Conservation (phyloP, 352 stramenopile species). For the Globisporangium spinosum region DNA sequence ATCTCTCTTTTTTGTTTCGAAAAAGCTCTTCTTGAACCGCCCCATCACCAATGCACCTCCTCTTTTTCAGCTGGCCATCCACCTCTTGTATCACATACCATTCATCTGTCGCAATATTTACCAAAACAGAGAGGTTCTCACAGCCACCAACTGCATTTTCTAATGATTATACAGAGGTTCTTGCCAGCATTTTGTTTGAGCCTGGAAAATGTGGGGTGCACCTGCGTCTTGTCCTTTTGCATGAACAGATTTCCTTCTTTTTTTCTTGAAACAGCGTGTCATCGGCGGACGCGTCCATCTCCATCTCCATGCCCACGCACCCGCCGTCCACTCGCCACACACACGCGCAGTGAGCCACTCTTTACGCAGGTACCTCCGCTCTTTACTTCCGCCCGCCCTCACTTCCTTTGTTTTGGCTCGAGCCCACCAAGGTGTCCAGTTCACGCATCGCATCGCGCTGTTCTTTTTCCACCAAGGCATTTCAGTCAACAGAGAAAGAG, state of each 20-base stretch:
- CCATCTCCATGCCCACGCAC: not conserved
- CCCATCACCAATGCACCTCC: not conserved
- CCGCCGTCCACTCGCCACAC: not conserved
- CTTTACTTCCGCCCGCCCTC: not conserved
- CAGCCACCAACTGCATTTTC: no score
- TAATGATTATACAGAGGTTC: no score
- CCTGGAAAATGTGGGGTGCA: no score
- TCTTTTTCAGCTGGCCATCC: not conserved
- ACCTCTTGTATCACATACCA: not conserved
- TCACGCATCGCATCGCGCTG: not conserved
- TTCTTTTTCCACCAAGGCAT: not conserved
- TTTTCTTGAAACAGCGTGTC: slow-evolving; percentile 8
- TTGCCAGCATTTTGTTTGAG: no score
- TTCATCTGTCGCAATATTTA: not conserved
- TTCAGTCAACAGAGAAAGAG: not conserved
- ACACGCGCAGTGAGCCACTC: not conserved
- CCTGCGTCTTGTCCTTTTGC: no score
- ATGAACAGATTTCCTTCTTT: not conserved
- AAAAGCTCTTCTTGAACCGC: not conserved
- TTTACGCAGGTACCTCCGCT: slow-evolving; percentile 7
- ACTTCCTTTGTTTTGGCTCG: not conserved
- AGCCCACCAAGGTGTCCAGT: slow-evolving; percentile 1
- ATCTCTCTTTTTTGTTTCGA: not conserved
- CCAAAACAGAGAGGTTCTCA: no score
- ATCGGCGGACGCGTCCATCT: not conserved